phyloP scores from a whole-genome alignment of 208 protist genomes.

The Leishmania tropica region DNA sequence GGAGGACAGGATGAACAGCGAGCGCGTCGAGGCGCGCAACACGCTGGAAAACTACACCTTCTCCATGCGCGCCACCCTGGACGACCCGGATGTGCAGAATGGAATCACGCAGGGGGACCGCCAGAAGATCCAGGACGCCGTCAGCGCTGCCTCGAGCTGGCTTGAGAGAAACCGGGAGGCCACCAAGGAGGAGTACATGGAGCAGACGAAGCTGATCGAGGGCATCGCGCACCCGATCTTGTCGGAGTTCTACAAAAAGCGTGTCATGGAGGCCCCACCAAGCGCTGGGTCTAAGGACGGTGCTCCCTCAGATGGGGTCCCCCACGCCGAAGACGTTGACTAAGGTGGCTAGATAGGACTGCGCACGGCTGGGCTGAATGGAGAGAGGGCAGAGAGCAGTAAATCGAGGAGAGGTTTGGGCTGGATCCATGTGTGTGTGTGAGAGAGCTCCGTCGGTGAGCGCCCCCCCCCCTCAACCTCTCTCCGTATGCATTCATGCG shows the following conservation, averaged over 20 bases:
- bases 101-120: constrained; percentile 47
- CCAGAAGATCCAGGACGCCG: constrained; percentile 54
- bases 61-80: constrained; percentile 69
- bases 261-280: constrained; percentile 63
- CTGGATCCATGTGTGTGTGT: no score
- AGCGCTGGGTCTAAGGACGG: constrained; percentile 13
- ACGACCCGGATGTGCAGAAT: constrained; percentile 58
- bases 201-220: constrained; percentile 92
- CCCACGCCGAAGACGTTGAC: constrained; percentile 60
- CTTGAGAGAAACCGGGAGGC: constrained; percentile 65
- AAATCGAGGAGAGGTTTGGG: background rate
- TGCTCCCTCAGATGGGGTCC: constrained; percentile 16
- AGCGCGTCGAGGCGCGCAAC: constrained; percentile 94
- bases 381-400: background rate
- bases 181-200: constrained; percentile 94
- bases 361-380: background rate
- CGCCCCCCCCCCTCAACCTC: no score
- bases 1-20: constrained; percentile 87
- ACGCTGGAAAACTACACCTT: constrained; percentile 90
- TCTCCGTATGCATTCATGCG: background rate
- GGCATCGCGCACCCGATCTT: constrained; percentile 93
- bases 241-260: constrained; percentile 93
- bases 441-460: background rate
- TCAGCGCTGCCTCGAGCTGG: constrained; percentile 56
- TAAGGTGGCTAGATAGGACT: constrained; percentile 12